phyloP scores from a whole-genome alignment of 768 basidiomycete genomes.

The Calocybe gangraenosa region DNA sequence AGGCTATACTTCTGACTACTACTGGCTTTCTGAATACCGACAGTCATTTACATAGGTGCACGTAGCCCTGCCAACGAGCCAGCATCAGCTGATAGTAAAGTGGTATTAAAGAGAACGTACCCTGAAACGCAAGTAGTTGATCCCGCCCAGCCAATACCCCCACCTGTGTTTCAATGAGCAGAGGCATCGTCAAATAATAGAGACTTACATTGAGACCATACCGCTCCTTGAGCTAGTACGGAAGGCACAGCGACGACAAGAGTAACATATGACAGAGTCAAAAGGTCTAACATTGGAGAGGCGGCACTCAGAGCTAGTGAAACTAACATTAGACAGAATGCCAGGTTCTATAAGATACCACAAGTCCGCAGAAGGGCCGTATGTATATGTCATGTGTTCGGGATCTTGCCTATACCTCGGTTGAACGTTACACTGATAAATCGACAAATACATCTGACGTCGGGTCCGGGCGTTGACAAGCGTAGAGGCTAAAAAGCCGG shows the following conservation, averaged over 20 bases:
- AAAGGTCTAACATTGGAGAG: not conserved
- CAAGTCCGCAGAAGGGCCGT: not conserved
- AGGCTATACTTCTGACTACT: not conserved
- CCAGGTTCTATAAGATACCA: not conserved
- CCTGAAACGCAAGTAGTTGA: slow-evolving; percentile 36
- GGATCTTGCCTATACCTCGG: slow-evolving; percentile 1
- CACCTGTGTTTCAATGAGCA: slow-evolving; percentile 8
- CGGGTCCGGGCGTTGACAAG: not conserved
- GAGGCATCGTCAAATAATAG: not conserved
- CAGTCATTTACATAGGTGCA: slow-evolving; percentile 26
- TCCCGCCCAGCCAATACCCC: slow-evolving; percentile 35
- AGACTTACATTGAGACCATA: slow-evolving; percentile 17
- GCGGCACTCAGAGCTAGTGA: no score
- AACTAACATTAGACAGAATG: not conserved
- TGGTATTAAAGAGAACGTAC: slow-evolving; percentile 15
- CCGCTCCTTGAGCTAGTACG: slow-evolving; percentile 14
- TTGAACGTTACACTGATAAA: not conserved
- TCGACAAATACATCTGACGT: not conserved
- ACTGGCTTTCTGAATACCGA: slow-evolving; percentile 11
- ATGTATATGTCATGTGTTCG: not conserved
- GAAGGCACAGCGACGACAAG: slow-evolving; percentile 9
- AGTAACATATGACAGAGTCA: slow-evolving; percentile 2
- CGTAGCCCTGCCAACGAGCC: slow-evolving; percentile 11
- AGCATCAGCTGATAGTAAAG: not conserved
- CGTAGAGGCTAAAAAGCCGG: not conserved